Base-by-base conservation (phyloP, 2,329 filamentous ascomycete species). In the Fusarium mexicanum region DNA sequence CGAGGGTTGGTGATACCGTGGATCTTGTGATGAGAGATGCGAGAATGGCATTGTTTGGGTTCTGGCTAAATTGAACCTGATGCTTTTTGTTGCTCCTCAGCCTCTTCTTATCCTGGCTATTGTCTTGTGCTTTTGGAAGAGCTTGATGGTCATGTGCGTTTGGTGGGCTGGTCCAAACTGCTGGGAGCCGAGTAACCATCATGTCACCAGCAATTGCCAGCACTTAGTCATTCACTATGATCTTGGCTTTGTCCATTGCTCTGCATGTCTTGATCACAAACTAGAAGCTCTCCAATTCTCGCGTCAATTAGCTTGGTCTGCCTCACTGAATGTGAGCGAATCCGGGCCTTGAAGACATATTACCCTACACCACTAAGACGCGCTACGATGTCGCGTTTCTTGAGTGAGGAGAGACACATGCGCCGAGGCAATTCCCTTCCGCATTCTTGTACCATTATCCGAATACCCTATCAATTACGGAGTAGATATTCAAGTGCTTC, bases 221-320 rank as follows among this genome's bases (percentile, higher is more conserved):
- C 26, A 24, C 22, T 22, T 17, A 9, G 12, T 1, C 6, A 10
- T 6, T 10, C 5, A 18, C 13, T 8, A 4, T 9, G 16, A 2
- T 16, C 4, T n/a, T 9, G 5, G 29, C 5, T 26, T 20, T 37
- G 5, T 1, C 9, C 6, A 14, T 5, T 24, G 0, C 5, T 33
- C 29, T n/a, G 0, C 2, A n/a, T 20, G 10, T 11, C 20, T 17
- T 6, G 5, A n/a, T 9, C 8, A 3, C 4, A 50, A 22, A n/a
- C 1, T 6, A 0, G 17, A 35, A 35, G 4, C 14, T 16, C 1
- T 5, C 11, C 2, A 4, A 5, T 12, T 8, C n/a, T 22, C 2
- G 20, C 2, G 0, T 22, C 8, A 24, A 37, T 26, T 16, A 13
- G 18, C n/a, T n/a, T 18, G 1, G 7, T 20, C 6, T 6, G 16